Evolutionary conservation across 192 early-diverging fungal species (phyloP), one percentile per base, ranked within the genome.

Genomic region (Chytriomyces hyalinus): DNA sequence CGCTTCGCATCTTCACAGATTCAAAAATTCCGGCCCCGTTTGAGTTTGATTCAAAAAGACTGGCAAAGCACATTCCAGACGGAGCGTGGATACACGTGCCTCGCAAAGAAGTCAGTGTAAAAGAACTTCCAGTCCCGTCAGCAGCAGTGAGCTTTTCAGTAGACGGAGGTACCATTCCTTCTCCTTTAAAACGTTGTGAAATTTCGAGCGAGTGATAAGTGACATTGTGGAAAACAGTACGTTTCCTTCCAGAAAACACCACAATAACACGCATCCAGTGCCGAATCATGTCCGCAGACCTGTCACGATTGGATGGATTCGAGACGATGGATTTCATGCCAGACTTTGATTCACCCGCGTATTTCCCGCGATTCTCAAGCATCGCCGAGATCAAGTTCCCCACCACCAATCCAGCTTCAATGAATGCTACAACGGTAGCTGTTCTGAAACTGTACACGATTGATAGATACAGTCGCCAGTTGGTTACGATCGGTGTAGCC

Each of bases 211-310:
- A 36, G 36, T 36, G 36, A 36, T 2, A 36, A 36, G 36, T 36
- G 36, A 36, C 36, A 36, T 36, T 36, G 36, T 36, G 36, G 36
- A 15, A 43, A 57, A 71, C n/a, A 71, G 69, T 59, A n/a, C 48
- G 69, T 6, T 71, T 71, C 43, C 51, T 71, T 17, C 69, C 69
- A n/a, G 69, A 71, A 59, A 71, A 60, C 51, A 57, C 49, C 69
- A 57, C 69, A 9, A 60, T 71, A 15, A 26, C n/a, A 15, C 69
- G 69, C 7, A 51, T 71, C 9, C 69, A 59, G 36, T 71, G 69
- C 43, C 49, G 43, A 59, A 50, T 71, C 0, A 36, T 71, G 69
- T 7, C 15, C n/a, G 15, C 20, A 2, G 69, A 60, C 2, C 51
- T n/a, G 36, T 15, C 43, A 17, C 26, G 1, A 28, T 28, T 71